Evolutionary conservation across 1,139 yeast genomes (phyloP).

Genomic region (Yamadazyma sp.): DNA sequence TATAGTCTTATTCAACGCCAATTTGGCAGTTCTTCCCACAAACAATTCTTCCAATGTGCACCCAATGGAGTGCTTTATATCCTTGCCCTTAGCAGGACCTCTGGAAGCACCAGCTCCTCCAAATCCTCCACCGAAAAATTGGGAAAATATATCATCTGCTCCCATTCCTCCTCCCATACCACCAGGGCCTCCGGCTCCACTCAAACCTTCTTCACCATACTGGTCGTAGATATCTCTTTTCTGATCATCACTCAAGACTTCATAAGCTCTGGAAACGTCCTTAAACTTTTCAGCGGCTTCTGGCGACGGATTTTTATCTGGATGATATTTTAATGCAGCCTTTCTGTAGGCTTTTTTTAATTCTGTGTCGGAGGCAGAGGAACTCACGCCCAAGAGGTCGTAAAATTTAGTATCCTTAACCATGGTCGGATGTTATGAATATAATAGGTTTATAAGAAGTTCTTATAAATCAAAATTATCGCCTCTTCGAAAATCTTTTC

Average conservation of each 20-base stretch:
- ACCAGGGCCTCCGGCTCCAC: conserved; percentile 57
- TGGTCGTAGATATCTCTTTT: conserved; percentile 88
- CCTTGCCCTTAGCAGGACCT: conserved; percentile 89
- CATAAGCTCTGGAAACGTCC: conserved; percentile 89
- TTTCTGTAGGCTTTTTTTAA: conserved; percentile 95
- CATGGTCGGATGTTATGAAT: no score
- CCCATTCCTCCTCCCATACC: conserved; percentile 71
- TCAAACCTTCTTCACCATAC: conserved; percentile 90
- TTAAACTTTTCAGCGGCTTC: conserved; percentile 97
- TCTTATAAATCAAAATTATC: conserved; percentile 3
- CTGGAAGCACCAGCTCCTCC: conserved; percentile 65
- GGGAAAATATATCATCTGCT: conserved; percentile 89
- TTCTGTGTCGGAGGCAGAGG: conserved; percentile 76
- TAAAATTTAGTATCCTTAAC: conserved; percentile 88
- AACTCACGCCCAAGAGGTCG: conserved; percentile 79
- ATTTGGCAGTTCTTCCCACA: conserved; percentile 92
- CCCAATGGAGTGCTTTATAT: conserved; percentile 82
- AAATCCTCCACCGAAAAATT: conserved; percentile 78
- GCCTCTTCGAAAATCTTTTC: conserved; percentile 3
- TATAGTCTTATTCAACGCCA: conserved; percentile 90
- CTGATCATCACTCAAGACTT: conserved; percentile 78
- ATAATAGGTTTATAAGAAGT: background rate
- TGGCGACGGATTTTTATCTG: conserved; percentile 76
- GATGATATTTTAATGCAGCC: conserved; percentile 90
- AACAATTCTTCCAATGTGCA: conserved; percentile 90